Evolutionary conservation across 495 filamentous ascomycete species (phyloP).

Genomic region (Podospora bellae-mahoneyi): DNA sequence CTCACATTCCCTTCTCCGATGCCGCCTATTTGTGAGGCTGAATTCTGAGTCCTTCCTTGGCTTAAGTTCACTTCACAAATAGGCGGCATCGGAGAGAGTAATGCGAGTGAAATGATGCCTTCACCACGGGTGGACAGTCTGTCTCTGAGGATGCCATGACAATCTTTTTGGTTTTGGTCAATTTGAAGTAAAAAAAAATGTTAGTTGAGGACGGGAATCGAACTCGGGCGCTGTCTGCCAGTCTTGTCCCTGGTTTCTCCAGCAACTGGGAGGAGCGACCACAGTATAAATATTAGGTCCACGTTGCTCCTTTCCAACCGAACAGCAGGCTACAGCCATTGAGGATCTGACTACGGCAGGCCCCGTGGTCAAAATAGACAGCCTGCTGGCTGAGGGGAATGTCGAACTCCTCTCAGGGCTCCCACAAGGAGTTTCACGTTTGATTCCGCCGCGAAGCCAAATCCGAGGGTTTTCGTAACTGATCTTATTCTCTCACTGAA

Average conservation of each 20-base stretch:
- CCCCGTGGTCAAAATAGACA: not conserved
- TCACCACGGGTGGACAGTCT: not conserved
- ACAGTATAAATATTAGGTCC: not conserved
- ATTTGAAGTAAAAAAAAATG: not conserved
- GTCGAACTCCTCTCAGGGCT: no score
- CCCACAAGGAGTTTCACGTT: no score
- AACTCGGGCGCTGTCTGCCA: not conserved
- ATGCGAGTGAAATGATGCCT: not conserved
- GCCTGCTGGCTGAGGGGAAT: not conserved
- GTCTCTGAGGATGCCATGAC: not conserved
- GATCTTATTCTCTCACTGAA: no score
- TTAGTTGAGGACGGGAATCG: not conserved
- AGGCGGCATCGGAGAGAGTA: not conserved
- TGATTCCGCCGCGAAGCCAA: no score
- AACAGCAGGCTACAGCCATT: not conserved
- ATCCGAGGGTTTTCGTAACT: no score
- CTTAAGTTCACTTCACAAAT: not conserved
- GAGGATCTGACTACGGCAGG: not conserved
- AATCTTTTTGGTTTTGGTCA: not conserved
- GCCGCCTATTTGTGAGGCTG: not conserved
- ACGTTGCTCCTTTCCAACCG: not conserved
- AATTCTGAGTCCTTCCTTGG: not conserved
- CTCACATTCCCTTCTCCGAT: not conserved
- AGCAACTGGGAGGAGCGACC: no score
- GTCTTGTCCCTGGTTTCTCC: no score